Evolutionary conservation across 2,329 filamentous ascomycete species (phyloP), one percentile per base, ranked within the genome.

Genomic region (Penicillium sp.): DNA sequence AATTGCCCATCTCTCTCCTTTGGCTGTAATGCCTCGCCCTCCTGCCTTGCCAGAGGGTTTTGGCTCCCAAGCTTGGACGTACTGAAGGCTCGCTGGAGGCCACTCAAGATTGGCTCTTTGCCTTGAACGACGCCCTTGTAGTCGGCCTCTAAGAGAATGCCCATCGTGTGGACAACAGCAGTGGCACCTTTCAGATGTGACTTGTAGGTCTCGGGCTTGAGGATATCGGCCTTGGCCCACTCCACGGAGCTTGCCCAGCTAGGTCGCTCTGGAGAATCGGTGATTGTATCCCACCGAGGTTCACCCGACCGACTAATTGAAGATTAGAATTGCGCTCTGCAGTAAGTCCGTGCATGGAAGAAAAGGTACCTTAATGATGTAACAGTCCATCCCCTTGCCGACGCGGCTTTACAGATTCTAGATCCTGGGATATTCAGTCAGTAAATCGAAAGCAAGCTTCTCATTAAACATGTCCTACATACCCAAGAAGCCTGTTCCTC

Each of bases 121-220:
- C 93, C 93, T 16, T 83, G 86, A 22, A 99, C 68, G 13, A 95
- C 86, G 59, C 87, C 88, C 73, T 99, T 99, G 81, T 99, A 99
- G 76, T 99, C 93, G 41, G 91, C 90, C 75, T 99, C 93, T 9
- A 99, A 81, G 14, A 99, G 79, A 62, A 99, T 96, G 9, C 93
- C 93, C 86, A 97, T 91, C 64, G 81, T 89, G 77, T 99, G 93
- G 39, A 99, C 86, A 22, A 97, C 91, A 49, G 84, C 91, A 68
- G 89, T 83, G 53, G 90, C 88, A 49, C 81, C 82, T 58, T 82
- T 80, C 54, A 99, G 81, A 40, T 92, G 81, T 0, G 85, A 75
- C 8, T 80, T 81, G 74, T 96, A 99, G 14, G 87, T 87, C 0
- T 80, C 75, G 0, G 93, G 92, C 52, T 86, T 82, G 54, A 99